Evolutionary conservation across 306 rosid genomes (phyloP), one percentile per base, ranked within the genome.

Genomic region (Canavalia ensiformis): DNA sequence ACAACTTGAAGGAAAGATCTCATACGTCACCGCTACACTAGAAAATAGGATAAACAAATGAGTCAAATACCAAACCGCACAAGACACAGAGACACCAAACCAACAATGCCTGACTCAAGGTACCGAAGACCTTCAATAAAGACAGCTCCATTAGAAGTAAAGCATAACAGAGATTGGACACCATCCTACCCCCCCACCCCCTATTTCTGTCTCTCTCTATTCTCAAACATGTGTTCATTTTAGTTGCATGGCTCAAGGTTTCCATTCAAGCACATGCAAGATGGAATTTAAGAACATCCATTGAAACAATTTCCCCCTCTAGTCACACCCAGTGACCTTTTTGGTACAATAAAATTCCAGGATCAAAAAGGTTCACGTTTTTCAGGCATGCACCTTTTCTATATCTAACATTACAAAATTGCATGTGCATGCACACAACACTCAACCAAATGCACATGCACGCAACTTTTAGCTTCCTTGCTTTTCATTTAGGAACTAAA

Each of bases 221-320:
- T 10, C n/a, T 37, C 62, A 28, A 28, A 41, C 47, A 51, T n/a
- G 1, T 56, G 42, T 13, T 28, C 9, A 65, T 12, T 57, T 47
- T 35, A 78, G 74, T 47, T 72, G 81, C 84, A 58, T 58, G 34
- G 6, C 64, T 47, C 58, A 31, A 49, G 55, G 55, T 46, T 72
- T 77, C 35, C 50, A 65, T 50, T 66, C 44, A 66, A 25, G 64
- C 66, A 57, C 65, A 65, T 18, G 69, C 31, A 57, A 81, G 64
- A 37, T 13, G 13, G 42, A 81, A 76, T 42, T 56, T 35, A 7
- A 6, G 12, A 68, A 69, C 51, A 66, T 62, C 4, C 41, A 28
- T 52, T 80, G 8, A 45, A 59, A 52, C 55, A 29, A 35, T 9
- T 58, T 35, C 6, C 68, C 60, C 37, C 10, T 4, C 35, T 45